Evolutionary conservation across 805 yeast species (phyloP), one percentile per base, ranked within the genome.

Genomic region (Nakazawaea wickerhamii): DNA sequence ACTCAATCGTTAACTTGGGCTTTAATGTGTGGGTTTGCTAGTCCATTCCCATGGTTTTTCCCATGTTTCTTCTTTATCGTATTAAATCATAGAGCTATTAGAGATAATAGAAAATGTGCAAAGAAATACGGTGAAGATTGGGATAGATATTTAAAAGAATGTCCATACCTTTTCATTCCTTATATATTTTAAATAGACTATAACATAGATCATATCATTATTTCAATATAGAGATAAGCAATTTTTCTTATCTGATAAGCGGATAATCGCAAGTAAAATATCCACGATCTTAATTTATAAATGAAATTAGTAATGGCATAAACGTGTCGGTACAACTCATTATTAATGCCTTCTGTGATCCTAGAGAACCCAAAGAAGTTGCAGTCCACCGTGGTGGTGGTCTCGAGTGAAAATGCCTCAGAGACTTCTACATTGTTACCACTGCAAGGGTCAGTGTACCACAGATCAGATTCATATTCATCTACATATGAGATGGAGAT

Each of bases 21-120:
- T 4, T 71, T 93, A 48, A 75, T 81, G 48, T 88, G 96, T 63
- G 99, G 99, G 1, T 80, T 82, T 62, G 71, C 70, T 25, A 85
- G 96, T 3, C 85, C 90, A 38, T 79, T 91, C 70, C 96, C 97
- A 34, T 93, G 95, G 91, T 93, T 93, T 66, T 91, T 84, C 79
- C 97, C 99, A 4, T 68, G 71, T 18, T 93, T 93, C 70, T 93
- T 88, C 79, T 77, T 89, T 48, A 66, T 82, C 53, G 96, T 89
- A 48, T 77, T 93, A 60, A 63, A 81, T 36, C 99, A 93, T 66
- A 82, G 99, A 65, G 88, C 95, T 33, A 60, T 70, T 50, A 83
- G 99, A 68, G 99, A 93, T 67, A 76, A 81, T 51, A 75, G 79
- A 49, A 88, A 91, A 63, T 88, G 97, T 65, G 75, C 71, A 52